These are phyloP conservation scores for Thalassiosira oceanica DNA, from an alignment of 352 stramenopile genomes.

Conservation along the genomic window DNA sequence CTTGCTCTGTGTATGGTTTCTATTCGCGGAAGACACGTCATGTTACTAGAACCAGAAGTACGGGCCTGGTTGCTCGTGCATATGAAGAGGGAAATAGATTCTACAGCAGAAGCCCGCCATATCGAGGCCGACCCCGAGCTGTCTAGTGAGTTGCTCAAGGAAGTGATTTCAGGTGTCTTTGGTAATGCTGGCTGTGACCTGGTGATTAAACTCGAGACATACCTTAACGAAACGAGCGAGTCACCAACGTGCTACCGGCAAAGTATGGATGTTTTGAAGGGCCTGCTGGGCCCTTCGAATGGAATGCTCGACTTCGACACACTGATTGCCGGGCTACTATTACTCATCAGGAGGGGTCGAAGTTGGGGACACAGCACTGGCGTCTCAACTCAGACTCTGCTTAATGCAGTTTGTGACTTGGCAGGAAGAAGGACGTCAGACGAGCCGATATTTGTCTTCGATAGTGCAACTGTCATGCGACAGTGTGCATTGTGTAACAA, in stretches of 20 bases:
- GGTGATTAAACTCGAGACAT: no score
- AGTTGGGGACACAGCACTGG: conserved; percentile 48
- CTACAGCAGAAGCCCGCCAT: conserved; percentile 6
- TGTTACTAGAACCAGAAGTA: conserved; percentile 67
- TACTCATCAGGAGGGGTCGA: conserved; percentile 39
- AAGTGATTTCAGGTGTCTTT: conserved; percentile 52
- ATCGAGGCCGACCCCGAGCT: conserved; percentile 23
- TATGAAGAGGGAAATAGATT: conserved; percentile 47
- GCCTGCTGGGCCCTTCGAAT: no score
- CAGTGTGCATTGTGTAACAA: conserved; percentile 68
- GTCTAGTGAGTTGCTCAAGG: conserved; percentile 55
- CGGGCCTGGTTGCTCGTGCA: conserved; percentile 53
- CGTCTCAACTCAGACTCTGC: conserved; percentile 60
- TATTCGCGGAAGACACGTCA: conserved; percentile 53
- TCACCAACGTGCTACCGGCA: no score
- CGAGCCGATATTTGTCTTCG: conserved; percentile 56
- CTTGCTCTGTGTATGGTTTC: conserved; percentile 56
- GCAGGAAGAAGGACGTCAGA: conserved; percentile 46
- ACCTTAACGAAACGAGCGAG: no score
- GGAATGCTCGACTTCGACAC: conserved; percentile 77
- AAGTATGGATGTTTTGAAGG: no score
- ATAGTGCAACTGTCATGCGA: conserved; percentile 58
- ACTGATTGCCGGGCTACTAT: conserved; percentile 66
- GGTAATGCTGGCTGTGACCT: conserved; percentile 70
- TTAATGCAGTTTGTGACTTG: conserved; percentile 71